These are phyloP conservation scores for Cladosporium halotolerans DNA, from an alignment of 2,329 filamentous ascomycete species.

Conservation along the genomic window DNA sequence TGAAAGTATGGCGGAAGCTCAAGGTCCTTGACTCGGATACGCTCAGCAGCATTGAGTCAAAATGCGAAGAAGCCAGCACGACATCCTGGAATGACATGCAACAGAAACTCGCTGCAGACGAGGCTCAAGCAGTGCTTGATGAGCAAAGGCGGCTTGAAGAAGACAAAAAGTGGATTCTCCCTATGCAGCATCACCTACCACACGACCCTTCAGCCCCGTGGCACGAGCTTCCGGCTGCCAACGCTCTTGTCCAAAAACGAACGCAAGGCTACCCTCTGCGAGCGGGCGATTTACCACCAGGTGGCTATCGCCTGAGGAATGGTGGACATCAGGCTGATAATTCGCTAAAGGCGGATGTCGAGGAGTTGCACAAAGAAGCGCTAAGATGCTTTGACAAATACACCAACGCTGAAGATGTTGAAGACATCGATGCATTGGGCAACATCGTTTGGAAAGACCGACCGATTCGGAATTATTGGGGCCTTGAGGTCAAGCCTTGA, in stretches of 20 bases:
- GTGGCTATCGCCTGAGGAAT: slow-evolving; percentile 21
- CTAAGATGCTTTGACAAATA: slow-evolving; percentile 23
- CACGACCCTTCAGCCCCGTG: slow-evolving; percentile 23
- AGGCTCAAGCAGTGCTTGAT: slow-evolving; percentile 7
- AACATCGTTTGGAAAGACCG: slow-evolving; percentile 28
- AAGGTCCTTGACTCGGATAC: slow-evolving; percentile 2
- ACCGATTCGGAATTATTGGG: slow-evolving; percentile 28
- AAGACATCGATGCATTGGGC: slow-evolving; percentile 28
- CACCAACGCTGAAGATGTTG: slow-evolving; percentile 23
- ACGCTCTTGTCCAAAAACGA: slow-evolving; percentile 24
- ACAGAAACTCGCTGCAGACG: slow-evolving; percentile 7
- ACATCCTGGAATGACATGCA: slow-evolving; percentile 7
- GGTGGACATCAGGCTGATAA: slow-evolving; percentile 19
- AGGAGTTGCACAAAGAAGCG: slow-evolving; percentile 20
- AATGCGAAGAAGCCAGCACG: slow-evolving; percentile 1
- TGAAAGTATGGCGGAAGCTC: slow-evolving; percentile 7
- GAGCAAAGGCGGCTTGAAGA: slow-evolving; percentile 10
- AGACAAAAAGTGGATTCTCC: slow-evolving; percentile 16
- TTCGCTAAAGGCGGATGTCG: slow-evolving; percentile 19
- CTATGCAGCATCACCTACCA: slow-evolving; percentile 21
- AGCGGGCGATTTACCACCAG: slow-evolving; percentile 20
- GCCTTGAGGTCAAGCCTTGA: slow-evolving; percentile 16
- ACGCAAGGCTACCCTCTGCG: slow-evolving; percentile 23
- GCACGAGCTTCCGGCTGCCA: slow-evolving; percentile 29
- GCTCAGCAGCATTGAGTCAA: background rate